Evolutionary conservation across 2,329 filamentous ascomycete species (phyloP), one percentile per base, ranked within the genome.

Genomic region (Aureobasidium sp.): DNA sequence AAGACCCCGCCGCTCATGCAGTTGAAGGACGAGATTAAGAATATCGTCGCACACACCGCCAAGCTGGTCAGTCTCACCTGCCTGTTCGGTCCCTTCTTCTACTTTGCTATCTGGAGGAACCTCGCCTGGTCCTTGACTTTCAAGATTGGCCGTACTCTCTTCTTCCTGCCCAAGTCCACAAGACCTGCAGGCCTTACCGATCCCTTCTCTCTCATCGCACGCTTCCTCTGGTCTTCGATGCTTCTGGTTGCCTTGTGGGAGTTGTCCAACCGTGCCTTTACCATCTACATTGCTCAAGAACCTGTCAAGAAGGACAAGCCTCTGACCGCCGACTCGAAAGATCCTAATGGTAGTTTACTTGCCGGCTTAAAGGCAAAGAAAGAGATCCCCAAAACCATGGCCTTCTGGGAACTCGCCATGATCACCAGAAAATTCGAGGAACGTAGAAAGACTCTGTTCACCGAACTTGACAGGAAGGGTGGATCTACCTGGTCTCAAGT

Each of bases 321-420:
- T 4, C 82, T 97, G 61, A 96, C 91, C 0, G 83, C 83, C 21
- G 89, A 93, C 66, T 90, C 91, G 16, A 94, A 90, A 70, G 69
- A 73, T 61, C 90, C 93, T 0, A 97, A 96, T 69, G 91, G 91
- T 39, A 96, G 90, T 71, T 79, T 97, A 32, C 73, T 97, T 53
- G 91, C 86, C 62, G 93, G 93, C 0, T 74, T 97, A 49, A 92
- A 87, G 71, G 87, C 87, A 66, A 94, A 91, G 76, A 94, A 93
- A 73, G 80, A 90, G 9, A 80, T 89, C 10, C 85, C 90, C 63
- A 86, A 89, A 82, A 83, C 85, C 0, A 96, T 95, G 72, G 92
- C 93, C 16, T 88, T 96, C 74, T 96, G 92, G 92, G 93, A 97
- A 71, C 79, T 97, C 32, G 85, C 86, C 34, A 81, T 90, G 61